Percentiles rank a stretch among this genome's conserved stretches.
These are phyloP conservation scores for Aquilaria agallochum DNA, from an alignment of 441 rosid species.

Conservation along the genomic window DNA sequence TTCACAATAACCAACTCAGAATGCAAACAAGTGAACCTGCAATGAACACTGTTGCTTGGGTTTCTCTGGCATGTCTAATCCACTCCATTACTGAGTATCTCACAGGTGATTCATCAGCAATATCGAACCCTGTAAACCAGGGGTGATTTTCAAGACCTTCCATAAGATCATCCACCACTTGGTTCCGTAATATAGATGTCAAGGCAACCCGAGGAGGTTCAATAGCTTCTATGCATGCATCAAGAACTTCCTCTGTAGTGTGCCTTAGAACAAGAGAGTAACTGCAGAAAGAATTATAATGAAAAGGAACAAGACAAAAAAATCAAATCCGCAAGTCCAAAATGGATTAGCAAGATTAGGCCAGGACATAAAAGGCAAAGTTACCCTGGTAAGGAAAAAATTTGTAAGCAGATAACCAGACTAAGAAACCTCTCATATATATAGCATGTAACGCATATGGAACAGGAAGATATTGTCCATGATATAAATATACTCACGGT, in stretches of 20 bases:
- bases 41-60: constrained; percentile 78
- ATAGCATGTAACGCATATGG: constrained; percentile 1
- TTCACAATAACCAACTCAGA: constrained; percentile 1
- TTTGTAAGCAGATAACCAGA: not conserved
- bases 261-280: constrained; percentile 95
- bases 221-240: constrained; percentile 80
- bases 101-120: constrained; percentile 61
- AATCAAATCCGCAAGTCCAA: not conserved
- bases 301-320: not conserved
- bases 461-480: constrained; percentile 1
- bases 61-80: constrained; percentile 67
- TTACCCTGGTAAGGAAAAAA: not conserved
- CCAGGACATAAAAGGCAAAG: not conserved
- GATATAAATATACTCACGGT: constrained; percentile 59
- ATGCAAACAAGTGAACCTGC: constrained; percentile 53
- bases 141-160: constrained; percentile 60
- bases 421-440: not conserved
- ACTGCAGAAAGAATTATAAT: constrained; percentile 35
- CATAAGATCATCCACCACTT: constrained; percentile 72
- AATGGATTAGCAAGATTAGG: constrained; percentile 4
- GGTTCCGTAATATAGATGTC: constrained; percentile 74
- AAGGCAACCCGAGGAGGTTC: constrained; percentile 79
- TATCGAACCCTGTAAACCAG: constrained; percentile 87
- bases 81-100: constrained; percentile 66
- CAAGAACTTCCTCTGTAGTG: constrained; percentile 96